These are phyloP conservation scores for Cucurbitaria berberidis DNA, from an alignment of 2,329 filamentous ascomycete species.

Conservation along the genomic window DNA sequence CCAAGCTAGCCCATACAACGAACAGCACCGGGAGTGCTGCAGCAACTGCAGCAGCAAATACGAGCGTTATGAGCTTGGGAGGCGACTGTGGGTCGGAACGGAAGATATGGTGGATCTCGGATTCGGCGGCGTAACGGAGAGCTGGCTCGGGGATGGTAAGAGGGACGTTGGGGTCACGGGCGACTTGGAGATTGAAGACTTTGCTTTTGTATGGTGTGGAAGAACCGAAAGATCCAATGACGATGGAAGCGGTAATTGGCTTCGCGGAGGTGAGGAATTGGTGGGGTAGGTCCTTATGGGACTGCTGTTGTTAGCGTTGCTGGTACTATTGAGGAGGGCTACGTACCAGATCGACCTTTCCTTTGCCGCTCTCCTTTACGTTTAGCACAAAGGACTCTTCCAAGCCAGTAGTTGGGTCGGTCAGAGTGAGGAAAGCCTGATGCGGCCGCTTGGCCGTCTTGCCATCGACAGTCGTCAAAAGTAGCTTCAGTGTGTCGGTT, in stretches of 20 bases:
- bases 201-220: constrained; percentile 70
- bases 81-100: constrained; percentile 78
- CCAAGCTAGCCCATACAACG: constrained; percentile 75
- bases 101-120: constrained; percentile 93
- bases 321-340: constrained; percentile 6
- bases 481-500: constrained; percentile 78
- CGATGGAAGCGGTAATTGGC: constrained; percentile 78
- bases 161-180: constrained; percentile 66
- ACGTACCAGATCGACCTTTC: constrained; percentile 80
- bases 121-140: constrained; percentile 80
- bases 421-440: constrained; percentile 88
- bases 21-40: constrained; percentile 77
- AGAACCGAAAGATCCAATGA: constrained; percentile 85
- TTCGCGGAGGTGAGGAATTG: constrained; percentile 74
- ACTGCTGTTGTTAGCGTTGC: constrained; percentile 59
- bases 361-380: constrained; percentile 88
- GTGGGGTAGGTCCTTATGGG: constrained; percentile 84
- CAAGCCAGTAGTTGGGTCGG: constrained; percentile 74
- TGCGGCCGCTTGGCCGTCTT: constrained; percentile 83
- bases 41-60: constrained; percentile 76
- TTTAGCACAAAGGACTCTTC: constrained; percentile 86
- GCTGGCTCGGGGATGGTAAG: constrained; percentile 68
- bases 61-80: constrained; percentile 76
- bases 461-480: constrained; percentile 80
- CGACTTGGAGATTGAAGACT: constrained; percentile 75